Evolutionary conservation across 2,329 filamentous ascomycete species (phyloP).

Genomic region (Aureobasidium sp.): DNA sequence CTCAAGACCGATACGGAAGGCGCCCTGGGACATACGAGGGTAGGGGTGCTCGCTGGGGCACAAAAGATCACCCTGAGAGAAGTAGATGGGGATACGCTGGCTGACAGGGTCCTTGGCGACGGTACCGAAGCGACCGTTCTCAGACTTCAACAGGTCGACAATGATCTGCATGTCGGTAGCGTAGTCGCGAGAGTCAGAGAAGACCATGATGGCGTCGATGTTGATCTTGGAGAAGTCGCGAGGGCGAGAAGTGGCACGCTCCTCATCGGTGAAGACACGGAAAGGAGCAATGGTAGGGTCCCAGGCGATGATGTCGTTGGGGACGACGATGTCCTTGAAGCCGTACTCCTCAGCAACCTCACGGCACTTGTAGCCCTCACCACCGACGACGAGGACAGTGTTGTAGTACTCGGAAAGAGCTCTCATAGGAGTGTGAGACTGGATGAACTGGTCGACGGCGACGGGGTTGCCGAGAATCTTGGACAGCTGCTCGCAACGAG

Average conservation of each 20-base stretch:
- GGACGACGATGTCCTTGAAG: conserved; percentile 64
- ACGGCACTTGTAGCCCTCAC: conserved; percentile 66
- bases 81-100: conserved; percentile 66
- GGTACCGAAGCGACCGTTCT: conserved; percentile 59
- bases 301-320: conserved; percentile 66
- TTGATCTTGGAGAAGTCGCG: conserved; percentile 64
- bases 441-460: conserved; percentile 66
- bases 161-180: conserved; percentile 70
- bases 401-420: conserved; percentile 68
- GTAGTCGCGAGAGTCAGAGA: conserved; percentile 66
- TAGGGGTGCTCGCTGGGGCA: conserved; percentile 47
- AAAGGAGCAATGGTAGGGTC: conserved; percentile 62
- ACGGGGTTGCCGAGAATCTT: conserved; percentile 59
- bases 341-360: conserved; percentile 66
- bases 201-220: conserved; percentile 67
- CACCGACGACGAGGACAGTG: conserved; percentile 66
- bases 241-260: conserved; percentile 58
- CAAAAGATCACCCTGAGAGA: conserved; percentile 56
- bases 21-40: conserved; percentile 63
- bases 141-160: conserved; percentile 60
- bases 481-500: conserved; percentile 57
- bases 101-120: conserved; percentile 56
- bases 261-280: conserved; percentile 57
- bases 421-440: conserved; percentile 70
- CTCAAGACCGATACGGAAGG: conserved; percentile 67